These are phyloP conservation scores for Penicillium sp. DNA, from an alignment of 2,329 filamentous ascomycete species.

Conservation along the genomic window DNA sequence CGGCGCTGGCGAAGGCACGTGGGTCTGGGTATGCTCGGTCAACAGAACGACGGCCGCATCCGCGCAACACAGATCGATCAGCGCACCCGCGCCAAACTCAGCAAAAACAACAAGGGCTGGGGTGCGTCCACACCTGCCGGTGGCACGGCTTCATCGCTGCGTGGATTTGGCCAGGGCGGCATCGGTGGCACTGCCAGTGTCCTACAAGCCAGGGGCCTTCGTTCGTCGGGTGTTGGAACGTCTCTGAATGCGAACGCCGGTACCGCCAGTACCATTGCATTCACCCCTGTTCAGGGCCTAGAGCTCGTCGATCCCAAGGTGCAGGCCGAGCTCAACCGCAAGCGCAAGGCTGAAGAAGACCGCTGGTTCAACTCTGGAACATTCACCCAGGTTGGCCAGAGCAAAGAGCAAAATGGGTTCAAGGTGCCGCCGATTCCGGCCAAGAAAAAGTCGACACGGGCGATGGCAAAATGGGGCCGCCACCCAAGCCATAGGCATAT, in stretches of 20 bases:
- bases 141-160: constrained; percentile 70
- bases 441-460: constrained; percentile 68
- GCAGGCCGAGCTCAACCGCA: constrained; percentile 78
- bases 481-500: constrained; percentile 29
- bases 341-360: constrained; percentile 90
- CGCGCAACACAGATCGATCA: constrained; percentile 86
- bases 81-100: constrained; percentile 85
- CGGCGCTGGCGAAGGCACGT: constrained; percentile 78
- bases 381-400: constrained; percentile 74
- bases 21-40: constrained; percentile 92
- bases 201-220: constrained; percentile 72
- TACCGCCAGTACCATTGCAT: constrained; percentile 81
- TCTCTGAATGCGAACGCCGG: constrained; percentile 61
- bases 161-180: constrained; percentile 63
- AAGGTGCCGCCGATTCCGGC: constrained; percentile 73
- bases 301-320: constrained; percentile 93
- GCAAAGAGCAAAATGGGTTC: constrained; percentile 58
- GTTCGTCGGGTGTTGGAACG: constrained; percentile 74
- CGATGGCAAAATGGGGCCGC: constrained; percentile 50
- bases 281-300: constrained; percentile 89
- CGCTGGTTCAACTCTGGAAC: constrained; percentile 96
- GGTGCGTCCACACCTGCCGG: constrained; percentile 59
- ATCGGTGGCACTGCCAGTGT: constrained; percentile 59
- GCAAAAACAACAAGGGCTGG: constrained; percentile 95
- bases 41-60: constrained; percentile 80